Evolutionary conservation across 176 grass and related monocot species (phyloP), one percentile per base, ranked within the genome.

Genomic region (Oryza glumipatula): DNA sequence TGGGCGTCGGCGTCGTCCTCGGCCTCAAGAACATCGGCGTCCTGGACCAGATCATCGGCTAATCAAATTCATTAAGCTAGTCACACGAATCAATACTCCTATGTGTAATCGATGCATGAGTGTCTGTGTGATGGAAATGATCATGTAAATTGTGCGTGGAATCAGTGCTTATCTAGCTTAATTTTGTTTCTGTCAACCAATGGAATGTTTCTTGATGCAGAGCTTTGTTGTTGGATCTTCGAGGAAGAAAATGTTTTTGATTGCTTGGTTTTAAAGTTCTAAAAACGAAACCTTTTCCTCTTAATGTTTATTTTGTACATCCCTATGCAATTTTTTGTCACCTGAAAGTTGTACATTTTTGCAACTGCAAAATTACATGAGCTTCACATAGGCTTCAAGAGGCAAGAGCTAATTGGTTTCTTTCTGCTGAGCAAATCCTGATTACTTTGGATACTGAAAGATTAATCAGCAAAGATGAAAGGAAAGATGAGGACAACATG

Each of bases 1-100:
- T 98, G 21, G 96, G 96, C 80, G 96, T 94, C 83, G 96, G 96
- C 82, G 70, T 92, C 63, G 96, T 98, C 30, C 86, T 98, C 60
- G 93, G 96, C 2, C 93, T 98, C 85, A 98, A 98, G 94, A 95
- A 84, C 88, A 64, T 82, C 77, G 96, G 96, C 67, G 73, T 68
- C 36, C 68, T 98, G 35, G 87, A 89, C 85, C 86, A 95, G 81
- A 95, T 93, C 80, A 11, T 90, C 84, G 80, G 84, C 80, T 90
- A 86, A 79, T 58, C 9, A 21, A 58, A 79, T 58, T 58, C 0
- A 58, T 58, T 58, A 58, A 63, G 19, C n/a, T 63, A 52, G 4
- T 1, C 13, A 19, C 52, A 21, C 17, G 0, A 23, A 19, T 63
- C 8, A 22, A 11, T 23, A 23, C 38, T 39, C 38, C 38, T 22